Percentiles rank a stretch among this genome's conserved stretches.
Conservation (phyloP, 768 basidiomycete genomes). For the Serendipita indica region DNA sequence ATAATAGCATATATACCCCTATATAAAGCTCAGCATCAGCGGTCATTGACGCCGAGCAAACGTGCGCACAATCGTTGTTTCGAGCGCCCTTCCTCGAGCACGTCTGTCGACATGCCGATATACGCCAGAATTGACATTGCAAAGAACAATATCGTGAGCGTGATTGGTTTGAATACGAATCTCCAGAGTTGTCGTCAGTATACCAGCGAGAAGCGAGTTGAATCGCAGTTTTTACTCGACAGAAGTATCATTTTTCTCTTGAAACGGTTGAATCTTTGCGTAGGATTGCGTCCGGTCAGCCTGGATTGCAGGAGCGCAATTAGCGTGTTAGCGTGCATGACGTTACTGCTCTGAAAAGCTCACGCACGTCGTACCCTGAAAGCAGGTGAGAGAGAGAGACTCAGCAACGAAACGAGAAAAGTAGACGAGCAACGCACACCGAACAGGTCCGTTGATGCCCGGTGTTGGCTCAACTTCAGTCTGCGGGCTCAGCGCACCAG, state of each 20-base stretch:
- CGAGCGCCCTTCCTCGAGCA: slow-evolving; percentile 70
- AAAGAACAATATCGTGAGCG: slow-evolving; percentile 53
- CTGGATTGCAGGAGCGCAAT: not conserved
- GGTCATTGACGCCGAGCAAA: not conserved
- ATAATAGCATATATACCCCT: slow-evolving; percentile 69
- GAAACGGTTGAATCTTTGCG: slow-evolving; percentile 5
- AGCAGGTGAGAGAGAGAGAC: not conserved
- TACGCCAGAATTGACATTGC: slow-evolving; percentile 61
- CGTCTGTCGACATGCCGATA: slow-evolving; percentile 68
- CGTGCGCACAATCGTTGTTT: slow-evolving; percentile 55
- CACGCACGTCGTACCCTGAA: slow-evolving; percentile 4
- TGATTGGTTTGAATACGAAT: slow-evolving; percentile 78
- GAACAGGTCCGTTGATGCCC: not conserved
- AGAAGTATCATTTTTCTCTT: slow-evolving; percentile 5
- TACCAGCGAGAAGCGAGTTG: slow-evolving; percentile 3
- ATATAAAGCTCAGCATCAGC: slow-evolving; percentile 11
- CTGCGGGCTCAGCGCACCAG: not conserved
- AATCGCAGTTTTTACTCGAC: slow-evolving; percentile 12
- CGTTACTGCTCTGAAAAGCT: not conserved
- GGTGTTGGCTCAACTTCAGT: not conserved
- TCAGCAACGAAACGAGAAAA: not conserved
- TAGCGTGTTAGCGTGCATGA: not conserved
- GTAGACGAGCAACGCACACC: not conserved
- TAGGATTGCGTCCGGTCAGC: slow-evolving; percentile 2
- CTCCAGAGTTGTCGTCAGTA: slow-evolving; percentile 24